These are phyloP conservation scores for Aphanomyces euteiches DNA, from an alignment of 352 stramenopile genomes.

Conservation along the genomic window DNA sequence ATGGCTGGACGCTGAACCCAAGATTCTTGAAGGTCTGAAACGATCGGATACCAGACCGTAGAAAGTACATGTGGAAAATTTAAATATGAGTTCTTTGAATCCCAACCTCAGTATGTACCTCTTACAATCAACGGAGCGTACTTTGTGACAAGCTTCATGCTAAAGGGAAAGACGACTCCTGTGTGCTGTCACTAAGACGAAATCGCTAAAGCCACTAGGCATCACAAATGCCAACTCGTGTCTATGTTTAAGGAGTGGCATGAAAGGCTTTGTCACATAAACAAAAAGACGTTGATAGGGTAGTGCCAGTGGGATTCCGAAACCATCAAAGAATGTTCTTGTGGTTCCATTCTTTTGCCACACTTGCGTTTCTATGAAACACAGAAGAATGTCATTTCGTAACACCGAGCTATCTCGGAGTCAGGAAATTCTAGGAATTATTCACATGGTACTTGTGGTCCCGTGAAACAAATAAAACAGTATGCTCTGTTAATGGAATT, in stretches of 20 bases:
- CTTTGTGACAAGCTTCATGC: neutral
- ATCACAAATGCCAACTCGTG: neutral
- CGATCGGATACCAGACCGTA: neutral
- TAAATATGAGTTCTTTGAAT: neutral
- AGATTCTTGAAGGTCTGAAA: neutral
- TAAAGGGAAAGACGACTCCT: neutral
- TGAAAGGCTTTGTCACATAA: neutral
- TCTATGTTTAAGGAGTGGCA: neutral
- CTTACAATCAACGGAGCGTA: neutral
- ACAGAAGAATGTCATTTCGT: conserved; percentile 1
- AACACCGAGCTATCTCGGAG: neutral
- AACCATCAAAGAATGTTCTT: neutral
- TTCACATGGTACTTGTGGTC: neutral
- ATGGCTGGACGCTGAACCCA: neutral
- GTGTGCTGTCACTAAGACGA: too few species aligned
- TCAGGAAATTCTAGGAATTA: neutral
- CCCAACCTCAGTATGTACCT: neutral
- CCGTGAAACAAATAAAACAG: neutral
- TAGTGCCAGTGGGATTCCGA: neutral
- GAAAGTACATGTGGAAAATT: neutral
- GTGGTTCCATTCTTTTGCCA: neutral
- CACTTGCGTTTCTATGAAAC: neutral
- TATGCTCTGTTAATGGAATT: neutral
- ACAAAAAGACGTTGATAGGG: neutral
- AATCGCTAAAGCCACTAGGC: too few species aligned